A percentile compares a stretch with the other conserved stretches of the same genome.
phyloP scores from a whole-genome alignment of 306 rosid species.

The Quercus cerris region DNA sequence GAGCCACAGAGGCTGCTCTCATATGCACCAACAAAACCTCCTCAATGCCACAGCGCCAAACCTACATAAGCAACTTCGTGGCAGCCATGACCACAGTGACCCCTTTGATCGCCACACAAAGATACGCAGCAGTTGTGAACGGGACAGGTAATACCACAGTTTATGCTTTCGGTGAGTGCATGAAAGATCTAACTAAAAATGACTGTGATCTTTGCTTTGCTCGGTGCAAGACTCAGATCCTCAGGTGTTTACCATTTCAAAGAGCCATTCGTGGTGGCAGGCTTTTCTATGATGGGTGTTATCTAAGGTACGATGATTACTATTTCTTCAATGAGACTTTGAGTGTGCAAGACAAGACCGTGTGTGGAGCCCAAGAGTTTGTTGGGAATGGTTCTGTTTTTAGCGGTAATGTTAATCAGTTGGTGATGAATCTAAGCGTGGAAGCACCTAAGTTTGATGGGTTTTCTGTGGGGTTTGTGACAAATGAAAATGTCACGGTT shows the following conservation, averaged over 20 bases:
- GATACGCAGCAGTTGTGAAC: conserved; percentile 35
- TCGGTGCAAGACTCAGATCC: conserved; percentile 55
- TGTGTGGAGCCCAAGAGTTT: conserved; percentile 30
- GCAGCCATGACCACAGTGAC: conserved; percentile 47
- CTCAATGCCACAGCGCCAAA: conserved; percentile 15
- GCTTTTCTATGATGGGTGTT: conserved; percentile 63
- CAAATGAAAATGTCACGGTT: conserved; percentile 32
- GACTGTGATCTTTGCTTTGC: conserved; percentile 71
- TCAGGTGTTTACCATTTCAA: conserved; percentile 59
- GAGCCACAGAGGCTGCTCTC: conserved; percentile 46
- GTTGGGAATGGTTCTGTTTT: conserved; percentile 26
- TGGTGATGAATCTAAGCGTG: conserved; percentile 50
- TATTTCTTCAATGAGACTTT: conserved; percentile 49
- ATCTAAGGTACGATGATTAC: conserved; percentile 50
- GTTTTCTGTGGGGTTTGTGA: conserved; percentile 40
- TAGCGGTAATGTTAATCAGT: conserved; percentile 33
- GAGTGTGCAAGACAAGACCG: conserved; percentile 27
- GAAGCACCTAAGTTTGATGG: conserved; percentile 45
- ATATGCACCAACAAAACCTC: conserved; percentile 56
- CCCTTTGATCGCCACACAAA: conserved; percentile 21
- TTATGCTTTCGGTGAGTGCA: conserved; percentile 60
- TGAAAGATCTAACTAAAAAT: conserved; percentile 48
- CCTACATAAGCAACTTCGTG: conserved; percentile 41
- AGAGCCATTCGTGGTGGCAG: conserved; percentile 50
- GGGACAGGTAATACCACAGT: conserved; percentile 49